These are phyloP conservation scores for Salvia sclarea DNA, from an alignment of 305 asterid species.

Conservation along the genomic window DNA sequence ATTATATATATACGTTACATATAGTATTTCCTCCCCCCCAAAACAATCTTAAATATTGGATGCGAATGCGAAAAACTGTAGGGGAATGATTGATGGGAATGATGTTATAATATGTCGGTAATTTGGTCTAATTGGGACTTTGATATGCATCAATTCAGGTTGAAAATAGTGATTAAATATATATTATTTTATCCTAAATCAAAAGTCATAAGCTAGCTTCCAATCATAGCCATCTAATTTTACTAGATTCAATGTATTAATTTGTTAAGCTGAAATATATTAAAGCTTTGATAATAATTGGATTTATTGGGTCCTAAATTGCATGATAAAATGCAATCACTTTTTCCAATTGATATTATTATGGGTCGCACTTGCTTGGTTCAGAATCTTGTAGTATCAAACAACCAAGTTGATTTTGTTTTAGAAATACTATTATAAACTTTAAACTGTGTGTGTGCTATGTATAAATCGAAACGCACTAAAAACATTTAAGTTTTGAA, in stretches of 20 bases:
- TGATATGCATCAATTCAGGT: slow-evolving; percentile 60
- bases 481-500: no score
- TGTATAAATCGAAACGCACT: no score
- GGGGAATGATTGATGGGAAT: slow-evolving; percentile 36
- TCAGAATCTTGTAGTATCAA: background rate
- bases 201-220: slow-evolving; percentile 33
- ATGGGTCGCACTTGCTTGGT: background rate
- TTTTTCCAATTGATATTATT: slow-evolving; percentile 1
- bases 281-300: background rate
- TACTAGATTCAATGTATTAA: background rate
- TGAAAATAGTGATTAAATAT: slow-evolving; percentile 23
- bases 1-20: no score
- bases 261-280: background rate
- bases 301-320: slow-evolving; percentile 20
- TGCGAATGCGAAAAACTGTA: slow-evolving; percentile 41
- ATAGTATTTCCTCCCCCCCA: no score
- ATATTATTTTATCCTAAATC: background rate
- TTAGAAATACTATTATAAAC: no score
- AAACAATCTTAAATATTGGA: no score
- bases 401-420: no score
- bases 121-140: slow-evolving; percentile 19
- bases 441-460: no score
- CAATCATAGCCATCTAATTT: slow-evolving; percentile 31
- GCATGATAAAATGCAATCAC: slow-evolving; percentile 27
- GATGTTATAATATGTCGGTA: slow-evolving; percentile 42